Base-by-base conservation (phyloP, 371 early-diverging fungal species). In the Mucor indicus region DNA sequence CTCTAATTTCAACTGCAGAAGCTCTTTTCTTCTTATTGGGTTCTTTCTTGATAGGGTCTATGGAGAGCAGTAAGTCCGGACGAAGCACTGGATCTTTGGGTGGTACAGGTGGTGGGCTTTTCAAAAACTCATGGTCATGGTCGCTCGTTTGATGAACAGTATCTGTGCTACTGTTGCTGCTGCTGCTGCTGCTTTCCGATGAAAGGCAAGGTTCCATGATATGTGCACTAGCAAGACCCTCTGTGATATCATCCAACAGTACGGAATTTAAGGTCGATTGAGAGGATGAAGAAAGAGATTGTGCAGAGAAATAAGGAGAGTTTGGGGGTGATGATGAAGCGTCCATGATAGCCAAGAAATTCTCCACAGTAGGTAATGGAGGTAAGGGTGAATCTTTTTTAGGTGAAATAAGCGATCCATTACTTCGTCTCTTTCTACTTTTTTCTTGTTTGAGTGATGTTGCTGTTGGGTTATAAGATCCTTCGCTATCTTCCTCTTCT, bases 361-460 rank as follows among this genome's bases (percentile, higher is more conserved):
- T 46, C 6, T 53, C 53, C 3, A 53, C 40, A 1, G 46, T 53
- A 10, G 53, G 53, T 16, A 53, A 33, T 15, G 45, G 46, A 15
- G 46, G 46, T 13, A 45, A 40, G 12, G 53, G 39, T 8, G 46
- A 46, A 33, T 53, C 17, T 7, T 24, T 25, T 25, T 27, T 11
- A 17, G 21, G 20, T 13, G 31, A 13, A 8, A 46, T 5, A 1
- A 50, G 44, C 7, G 39, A 32, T 0, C 45, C 76, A 13, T 72
- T 54, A 6, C 76, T 75, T 8, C 77, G 61, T 35, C 80, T 39
- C 38, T 74, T 53, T 6, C 80, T 55, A 12, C 69, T 72, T 62
- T 43, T 35, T 21, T 35, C 36, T 20, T 20, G 33, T 21, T 35
- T 23, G 0, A 21, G 20, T 36, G 23, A 35, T 35, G 5, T 9